Percentiles rank a stretch among this genome's conserved stretches.
phyloP scores from a whole-genome alignment of 139 green algal genomes.

The Micractinium conductrix region DNA sequence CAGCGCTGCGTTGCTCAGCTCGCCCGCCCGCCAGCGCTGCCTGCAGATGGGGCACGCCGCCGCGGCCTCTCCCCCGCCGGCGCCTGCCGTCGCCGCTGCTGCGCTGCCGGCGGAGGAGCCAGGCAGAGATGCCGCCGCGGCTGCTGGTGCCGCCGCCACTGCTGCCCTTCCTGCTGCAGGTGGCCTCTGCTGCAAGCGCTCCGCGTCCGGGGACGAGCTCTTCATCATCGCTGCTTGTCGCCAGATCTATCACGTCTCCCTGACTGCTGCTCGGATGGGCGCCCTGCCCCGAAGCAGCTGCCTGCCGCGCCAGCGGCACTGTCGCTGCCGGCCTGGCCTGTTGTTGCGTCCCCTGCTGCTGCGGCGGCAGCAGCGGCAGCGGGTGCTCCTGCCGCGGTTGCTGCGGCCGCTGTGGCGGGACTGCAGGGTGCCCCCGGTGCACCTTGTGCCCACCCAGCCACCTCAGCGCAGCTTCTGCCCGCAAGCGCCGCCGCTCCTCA shows the following conservation, averaged over 20 bases:
- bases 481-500: neutral
- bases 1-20: constrained; percentile 1
- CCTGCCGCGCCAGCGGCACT: no score
- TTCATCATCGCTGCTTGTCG: neutral
- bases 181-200: neutral
- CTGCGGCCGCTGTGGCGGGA: neutral
- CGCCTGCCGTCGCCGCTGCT: neutral
- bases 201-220: neutral
- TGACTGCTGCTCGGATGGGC: neutral
- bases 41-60: constrained; percentile 22
- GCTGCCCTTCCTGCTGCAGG: neutral
- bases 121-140: no score
- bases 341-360: neutral
- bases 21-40: neutral
- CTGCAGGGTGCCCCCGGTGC: neutral
- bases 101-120: no score
- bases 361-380: no score
- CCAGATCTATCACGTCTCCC: neutral
- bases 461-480: neutral
- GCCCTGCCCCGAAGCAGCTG: neutral
- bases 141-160: neutral
- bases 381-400: neutral
- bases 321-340: neutral
- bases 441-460: neutral
- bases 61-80: neutral